Conservation (phyloP, 805 yeast species). For the Starmerella cellae region DNA sequence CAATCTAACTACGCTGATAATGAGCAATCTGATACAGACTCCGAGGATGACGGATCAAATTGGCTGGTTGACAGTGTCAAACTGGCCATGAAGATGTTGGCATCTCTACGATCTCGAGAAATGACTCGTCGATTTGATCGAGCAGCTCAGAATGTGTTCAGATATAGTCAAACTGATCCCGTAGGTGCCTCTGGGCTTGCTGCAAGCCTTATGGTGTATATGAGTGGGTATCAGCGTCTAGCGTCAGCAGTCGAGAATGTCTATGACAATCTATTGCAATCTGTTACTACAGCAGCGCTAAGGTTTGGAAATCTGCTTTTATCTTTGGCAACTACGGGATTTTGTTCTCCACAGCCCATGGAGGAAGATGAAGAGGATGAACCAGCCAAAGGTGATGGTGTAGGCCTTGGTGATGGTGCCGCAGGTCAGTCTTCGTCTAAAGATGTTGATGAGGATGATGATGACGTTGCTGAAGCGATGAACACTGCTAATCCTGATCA, state of each 20-base stretch:
- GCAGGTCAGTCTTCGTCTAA: slow-evolving; percentile 73
- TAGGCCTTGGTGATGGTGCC: slow-evolving; percentile 85
- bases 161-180: slow-evolving; percentile 14
- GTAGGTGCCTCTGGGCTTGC: slow-evolving; percentile 29
- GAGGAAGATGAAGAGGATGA: slow-evolving; percentile 43
- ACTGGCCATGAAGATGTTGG: slow-evolving; percentile 32
- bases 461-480: slow-evolving; percentile 64
- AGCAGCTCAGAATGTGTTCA: slow-evolving; percentile 29
- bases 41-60: slow-evolving; percentile 44
- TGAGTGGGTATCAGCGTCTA: slow-evolving; percentile 47
- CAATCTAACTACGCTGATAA: no score
- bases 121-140: slow-evolving; percentile 26
- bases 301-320: slow-evolving; percentile 43
- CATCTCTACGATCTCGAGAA: slow-evolving; percentile 31
- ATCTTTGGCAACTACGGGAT: slow-evolving; percentile 62
- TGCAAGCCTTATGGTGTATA: slow-evolving; percentile 48
- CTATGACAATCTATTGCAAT: slow-evolving; percentile 37
- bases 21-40: slow-evolving; percentile 26
- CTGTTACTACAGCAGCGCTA: slow-evolving; percentile 49
- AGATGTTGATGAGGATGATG: slow-evolving; percentile 74
- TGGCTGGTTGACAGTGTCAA: slow-evolving; percentile 51
- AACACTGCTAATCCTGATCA: slow-evolving; percentile 58
- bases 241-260: slow-evolving; percentile 33
- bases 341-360: slow-evolving; percentile 82
- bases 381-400: slow-evolving; percentile 63